Evolutionary conservation across 129 eudicot species (phyloP).

Genomic region (Solidago caesia): DNA sequence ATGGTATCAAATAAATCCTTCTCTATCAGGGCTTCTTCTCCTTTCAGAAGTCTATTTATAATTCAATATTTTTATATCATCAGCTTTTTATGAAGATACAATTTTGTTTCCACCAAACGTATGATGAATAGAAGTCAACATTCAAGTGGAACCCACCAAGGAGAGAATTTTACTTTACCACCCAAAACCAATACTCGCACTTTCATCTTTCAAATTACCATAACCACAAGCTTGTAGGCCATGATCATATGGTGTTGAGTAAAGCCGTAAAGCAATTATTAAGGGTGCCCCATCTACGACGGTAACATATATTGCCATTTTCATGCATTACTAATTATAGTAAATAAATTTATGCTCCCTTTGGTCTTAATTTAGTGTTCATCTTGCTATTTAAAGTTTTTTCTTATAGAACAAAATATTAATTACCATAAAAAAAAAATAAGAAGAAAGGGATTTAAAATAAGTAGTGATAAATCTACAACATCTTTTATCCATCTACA

Average conservation of each 20-base stretch:
- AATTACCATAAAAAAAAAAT: too few species aligned
- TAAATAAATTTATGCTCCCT: neutral
- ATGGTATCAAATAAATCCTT: neutral
- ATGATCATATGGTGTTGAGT: slow-evolving; percentile 27
- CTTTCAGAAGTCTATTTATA: too few species aligned
- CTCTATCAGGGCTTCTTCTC: neutral
- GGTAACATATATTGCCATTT: slow-evolving; percentile 28
- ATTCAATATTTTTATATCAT: neutral
- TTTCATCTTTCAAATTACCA: slow-evolving; percentile 11
- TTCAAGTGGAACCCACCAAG: slow-evolving; percentile 34
- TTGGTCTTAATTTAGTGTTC: neutral
- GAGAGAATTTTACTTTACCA: slow-evolving; percentile 30
- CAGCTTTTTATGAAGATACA: slow-evolving; percentile 1
- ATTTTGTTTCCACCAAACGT: neutral
- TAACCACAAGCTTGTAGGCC: slow-evolving; percentile 37
- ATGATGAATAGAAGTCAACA: slow-evolving; percentile 20
- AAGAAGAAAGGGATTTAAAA: too few species aligned
- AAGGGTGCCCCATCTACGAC: slow-evolving; percentile 29
- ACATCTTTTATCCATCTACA: too few species aligned
- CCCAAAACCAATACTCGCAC: slow-evolving; percentile 9
- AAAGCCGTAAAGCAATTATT: slow-evolving; percentile 28
- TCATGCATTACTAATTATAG: slow-evolving; percentile 25
- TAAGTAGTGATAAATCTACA: too few species aligned
- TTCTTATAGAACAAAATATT: too few species aligned
- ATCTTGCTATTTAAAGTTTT: neutral